Evolutionary conservation across 2,329 filamentous ascomycete genomes (phyloP), one percentile per base, ranked within the genome.

Genomic region (Penicillium sp.): DNA sequence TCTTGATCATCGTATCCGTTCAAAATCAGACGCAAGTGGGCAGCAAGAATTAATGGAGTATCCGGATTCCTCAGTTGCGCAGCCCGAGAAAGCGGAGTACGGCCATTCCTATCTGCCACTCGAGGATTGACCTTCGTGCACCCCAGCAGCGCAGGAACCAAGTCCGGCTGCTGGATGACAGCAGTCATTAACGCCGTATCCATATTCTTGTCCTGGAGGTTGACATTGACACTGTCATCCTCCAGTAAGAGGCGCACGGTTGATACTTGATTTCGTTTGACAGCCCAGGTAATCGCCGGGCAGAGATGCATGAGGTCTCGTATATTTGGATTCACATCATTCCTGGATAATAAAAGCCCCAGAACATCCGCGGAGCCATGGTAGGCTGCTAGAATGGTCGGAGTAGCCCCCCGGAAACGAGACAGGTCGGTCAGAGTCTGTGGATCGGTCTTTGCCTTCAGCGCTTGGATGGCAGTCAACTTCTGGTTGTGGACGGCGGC

Each of bases 221-320:
- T 64, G 48, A 66, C 59, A 20, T 68, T 57, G 12, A 62, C 60
- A 12, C 66, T 63, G 14, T 59, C 45, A 10, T 67, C 66, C 6
- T 54, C 45, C 12, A 68, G 20, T 3, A 68, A 25, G 10, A 59
- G 49, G 43, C 64, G 64, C 3, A 66, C 61, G 22, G 67, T 52
- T 11, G 38, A 31, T 0, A 25, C 12, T 25, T 67, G 59, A 5
- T 61, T 50, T 20, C 57, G 58, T 48, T 58, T 65, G 1, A 62
- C 59, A 8, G 66, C 66, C 66, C 66, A 68, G 11, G 64, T 61
- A 11, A 68, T 54, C 10, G 63, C 63, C 3, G 66, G 63, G 0
- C 66, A 59, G 49, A 68, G 58, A n/a, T 59, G 62, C 57, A 63
- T 64, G 15, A 57, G 43, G 15, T 68, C 66, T 8, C 60, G 61